Conservation (phyloP, 176 grass and related monocot genomes). For the Musa schizocarpa region DNA sequence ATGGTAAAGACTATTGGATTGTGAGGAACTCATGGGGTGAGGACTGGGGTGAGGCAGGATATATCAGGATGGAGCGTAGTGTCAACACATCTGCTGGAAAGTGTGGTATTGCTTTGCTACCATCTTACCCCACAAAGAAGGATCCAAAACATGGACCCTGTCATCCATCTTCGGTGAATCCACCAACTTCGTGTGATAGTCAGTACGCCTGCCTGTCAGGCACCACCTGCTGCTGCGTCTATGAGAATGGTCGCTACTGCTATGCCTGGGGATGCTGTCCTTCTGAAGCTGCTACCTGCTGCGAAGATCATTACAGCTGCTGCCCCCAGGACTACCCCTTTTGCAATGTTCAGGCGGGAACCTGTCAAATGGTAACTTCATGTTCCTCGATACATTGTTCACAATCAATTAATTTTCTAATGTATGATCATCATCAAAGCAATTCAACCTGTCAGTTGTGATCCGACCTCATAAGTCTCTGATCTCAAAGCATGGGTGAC, state of each 20-base stretch:
- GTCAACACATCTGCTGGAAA: slow-evolving; percentile 39
- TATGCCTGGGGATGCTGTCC: slow-evolving; percentile 87
- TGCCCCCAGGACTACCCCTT: slow-evolving; percentile 69
- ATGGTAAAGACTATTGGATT: slow-evolving; percentile 79
- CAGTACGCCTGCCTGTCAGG: slow-evolving; percentile 31
- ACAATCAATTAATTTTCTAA: neutral
- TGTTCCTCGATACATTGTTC: neutral
- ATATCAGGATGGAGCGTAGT: slow-evolving; percentile 74
- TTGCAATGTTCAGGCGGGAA: slow-evolving; percentile 49
- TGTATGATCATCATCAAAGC: neutral
- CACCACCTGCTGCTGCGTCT: slow-evolving; percentile 84
- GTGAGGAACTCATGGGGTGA: slow-evolving; percentile 90
- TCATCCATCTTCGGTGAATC: slow-evolving; percentile 40
- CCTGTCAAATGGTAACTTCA: slow-evolving; percentile 52
- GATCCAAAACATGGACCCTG: slow-evolving; percentile 48
- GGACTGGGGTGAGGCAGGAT: slow-evolving; percentile 72
- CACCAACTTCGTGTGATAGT: slow-evolving; percentile 27
- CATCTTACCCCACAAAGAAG: slow-evolving; percentile 77
- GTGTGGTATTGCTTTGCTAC: slow-evolving; percentile 78
- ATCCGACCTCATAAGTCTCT: too few relatives aligned
- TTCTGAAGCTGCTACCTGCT: slow-evolving; percentile 53
- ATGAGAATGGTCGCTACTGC: slow-evolving; percentile 42
- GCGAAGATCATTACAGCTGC: slow-evolving; percentile 72
- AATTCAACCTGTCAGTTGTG: too few relatives aligned
- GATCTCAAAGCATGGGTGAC: too few relatives aligned